These are phyloP conservation scores for Schizosaccharomyces osmophilus DNA, from an alignment of 805 yeast species.

Conservation along the genomic window DNA sequence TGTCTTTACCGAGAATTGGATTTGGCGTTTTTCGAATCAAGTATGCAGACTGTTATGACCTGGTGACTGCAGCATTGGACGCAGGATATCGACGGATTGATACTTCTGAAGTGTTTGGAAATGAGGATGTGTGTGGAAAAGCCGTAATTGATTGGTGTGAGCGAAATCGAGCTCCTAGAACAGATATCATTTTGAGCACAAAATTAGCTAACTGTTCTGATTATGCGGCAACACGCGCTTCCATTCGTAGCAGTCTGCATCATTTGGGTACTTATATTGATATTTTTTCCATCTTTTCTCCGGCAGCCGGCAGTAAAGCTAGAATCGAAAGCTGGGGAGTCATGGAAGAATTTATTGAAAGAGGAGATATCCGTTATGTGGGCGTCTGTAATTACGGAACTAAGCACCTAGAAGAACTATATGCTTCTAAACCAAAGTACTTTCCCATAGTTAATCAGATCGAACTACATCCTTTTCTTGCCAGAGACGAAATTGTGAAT, in stretches of 20 bases:
- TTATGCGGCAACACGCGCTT: slow-evolving; percentile 30
- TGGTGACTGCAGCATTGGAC: slow-evolving; percentile 62
- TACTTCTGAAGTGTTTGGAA: slow-evolving; percentile 44
- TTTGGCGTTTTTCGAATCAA: slow-evolving; percentile 67
- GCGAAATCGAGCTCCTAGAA: slow-evolving; percentile 16
- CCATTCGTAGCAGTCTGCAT: slow-evolving; percentile 25
- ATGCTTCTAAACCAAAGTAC: slow-evolving; percentile 16
- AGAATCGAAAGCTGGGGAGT: slow-evolving; percentile 47
- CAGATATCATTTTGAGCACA: slow-evolving; percentile 15
- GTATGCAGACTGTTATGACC: slow-evolving; percentile 35
- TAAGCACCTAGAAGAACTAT: slow-evolving; percentile 31
- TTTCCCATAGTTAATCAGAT: slow-evolving; percentile 57
- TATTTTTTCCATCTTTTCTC: slow-evolving; percentile 34
- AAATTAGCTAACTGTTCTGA: slow-evolving; percentile 37
- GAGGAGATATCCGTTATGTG: slow-evolving; percentile 33
- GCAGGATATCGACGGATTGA: slow-evolving; percentile 59
- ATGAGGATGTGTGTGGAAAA: slow-evolving; percentile 42
- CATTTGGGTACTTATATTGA: slow-evolving; percentile 46
- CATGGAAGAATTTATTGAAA: slow-evolving; percentile 43
- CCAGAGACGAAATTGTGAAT: slow-evolving; percentile 35
- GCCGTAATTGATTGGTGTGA: slow-evolving; percentile 22
- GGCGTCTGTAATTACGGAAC: slow-evolving; percentile 58
- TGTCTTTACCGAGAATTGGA: slow-evolving; percentile 51
- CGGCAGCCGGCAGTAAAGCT: slow-evolving; percentile 21
- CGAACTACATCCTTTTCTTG: slow-evolving; percentile 68